phyloP scores from a whole-genome alignment of 257 asterid genomes.

The Verbena officinalis region DNA sequence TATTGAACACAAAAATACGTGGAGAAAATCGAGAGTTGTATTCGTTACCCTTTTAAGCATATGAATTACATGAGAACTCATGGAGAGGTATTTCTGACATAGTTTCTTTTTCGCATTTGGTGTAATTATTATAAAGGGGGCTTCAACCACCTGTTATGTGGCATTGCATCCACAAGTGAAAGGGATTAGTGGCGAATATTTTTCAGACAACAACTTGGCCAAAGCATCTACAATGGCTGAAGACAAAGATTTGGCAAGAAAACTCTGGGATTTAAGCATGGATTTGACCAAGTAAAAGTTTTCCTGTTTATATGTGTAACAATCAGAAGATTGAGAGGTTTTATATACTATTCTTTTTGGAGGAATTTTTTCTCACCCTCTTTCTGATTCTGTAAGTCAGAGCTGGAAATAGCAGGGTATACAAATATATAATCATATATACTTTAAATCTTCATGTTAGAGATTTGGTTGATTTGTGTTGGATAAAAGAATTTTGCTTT shows the following conservation, averaged over 20 bases:
- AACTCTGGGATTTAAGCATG: constrained; percentile 71
- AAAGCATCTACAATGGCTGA: constrained; percentile 41
- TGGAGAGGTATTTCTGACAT: background rate
- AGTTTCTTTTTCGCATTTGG: background rate
- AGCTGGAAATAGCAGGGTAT: background rate
- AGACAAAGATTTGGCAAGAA: constrained; percentile 48
- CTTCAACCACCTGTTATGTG: constrained; percentile 63
- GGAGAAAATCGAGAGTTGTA: too few species aligned
- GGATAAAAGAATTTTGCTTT: too few species aligned
- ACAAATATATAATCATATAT: background rate
- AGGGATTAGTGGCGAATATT: constrained; percentile 64
- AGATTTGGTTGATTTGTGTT: background rate
- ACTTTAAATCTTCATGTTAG: background rate
- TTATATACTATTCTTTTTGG: background rate
- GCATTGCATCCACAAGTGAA: constrained; percentile 63
- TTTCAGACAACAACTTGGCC: constrained; percentile 56
- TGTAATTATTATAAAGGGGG: constrained; percentile 42
- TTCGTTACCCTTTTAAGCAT: too few species aligned
- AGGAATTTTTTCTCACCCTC: background rate
- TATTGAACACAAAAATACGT: too few species aligned
- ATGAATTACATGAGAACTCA: too few species aligned
- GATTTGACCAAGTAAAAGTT: constrained; percentile 34
- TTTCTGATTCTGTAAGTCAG: background rate
- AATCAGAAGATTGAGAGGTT: background rate
- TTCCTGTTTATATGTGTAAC: background rate